phyloP scores from a whole-genome alignment of 2,329 filamentous ascomycete genomes.

The Tympanopsis confertula region DNA sequence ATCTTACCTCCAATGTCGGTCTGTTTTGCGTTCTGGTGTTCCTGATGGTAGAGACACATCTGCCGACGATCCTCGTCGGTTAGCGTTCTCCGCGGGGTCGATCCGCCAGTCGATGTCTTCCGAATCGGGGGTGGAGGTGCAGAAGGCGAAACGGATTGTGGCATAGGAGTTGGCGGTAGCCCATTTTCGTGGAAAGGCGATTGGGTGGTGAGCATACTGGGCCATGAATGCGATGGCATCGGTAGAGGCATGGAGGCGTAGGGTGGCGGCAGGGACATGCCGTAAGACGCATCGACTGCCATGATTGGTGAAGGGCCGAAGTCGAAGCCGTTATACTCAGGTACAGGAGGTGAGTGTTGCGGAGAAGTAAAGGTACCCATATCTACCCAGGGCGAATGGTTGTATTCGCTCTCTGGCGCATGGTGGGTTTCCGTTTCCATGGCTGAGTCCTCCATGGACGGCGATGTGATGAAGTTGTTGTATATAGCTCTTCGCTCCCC shows the following conservation, averaged over 20 bases:
- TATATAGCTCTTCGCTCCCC: too few relatives aligned
- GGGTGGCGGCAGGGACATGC: constrained; percentile 30
- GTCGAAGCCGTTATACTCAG: constrained; percentile 36
- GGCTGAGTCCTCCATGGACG: too few relatives aligned
- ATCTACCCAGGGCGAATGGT: not conserved
- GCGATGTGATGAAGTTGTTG: too few relatives aligned
- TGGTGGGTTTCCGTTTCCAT: not conserved
- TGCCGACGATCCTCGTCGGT: constrained; percentile 51
- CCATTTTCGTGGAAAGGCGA: constrained; percentile 26
- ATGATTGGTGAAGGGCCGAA: constrained; percentile 30
- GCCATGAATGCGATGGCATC: constrained; percentile 38
- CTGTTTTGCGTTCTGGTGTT: constrained; percentile 54
- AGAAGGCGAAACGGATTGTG: constrained; percentile 14
- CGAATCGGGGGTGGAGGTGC: not conserved
- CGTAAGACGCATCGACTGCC: constrained; percentile 32
- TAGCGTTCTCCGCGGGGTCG: constrained; percentile 45
- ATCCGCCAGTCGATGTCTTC: constrained; percentile 17
- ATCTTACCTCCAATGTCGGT: constrained; percentile 56
- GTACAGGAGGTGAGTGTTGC: constrained; percentile 35
- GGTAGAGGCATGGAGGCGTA: constrained; percentile 35
- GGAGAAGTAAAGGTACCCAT: constrained; percentile 4
- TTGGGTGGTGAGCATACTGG: constrained; percentile 40
- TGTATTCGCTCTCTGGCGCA: not conserved
- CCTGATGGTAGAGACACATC: constrained; percentile 57
- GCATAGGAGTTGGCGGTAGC: constrained; percentile 27